Conservation (phyloP, 345 rosid genomes). For the Aurinia saxatilis region DNA sequence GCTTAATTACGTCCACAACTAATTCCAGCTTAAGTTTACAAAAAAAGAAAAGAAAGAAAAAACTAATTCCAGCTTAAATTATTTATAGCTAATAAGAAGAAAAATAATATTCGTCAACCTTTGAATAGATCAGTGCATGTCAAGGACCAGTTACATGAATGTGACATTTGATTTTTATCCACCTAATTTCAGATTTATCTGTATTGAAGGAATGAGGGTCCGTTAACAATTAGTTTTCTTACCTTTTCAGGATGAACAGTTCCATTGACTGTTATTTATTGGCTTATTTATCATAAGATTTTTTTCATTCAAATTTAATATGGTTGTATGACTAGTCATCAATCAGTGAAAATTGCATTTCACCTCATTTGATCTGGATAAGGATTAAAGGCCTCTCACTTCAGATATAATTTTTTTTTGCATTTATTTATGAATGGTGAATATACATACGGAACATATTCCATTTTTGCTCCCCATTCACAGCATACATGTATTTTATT, state of each 20-base stretch:
- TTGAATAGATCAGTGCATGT: conserved; percentile 2
- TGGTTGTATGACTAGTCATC: background rate
- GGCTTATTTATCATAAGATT: background rate
- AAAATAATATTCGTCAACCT: background rate
- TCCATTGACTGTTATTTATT: background rate
- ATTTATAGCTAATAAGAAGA: no score
- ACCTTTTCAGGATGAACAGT: background rate
- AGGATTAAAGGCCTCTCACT: background rate
- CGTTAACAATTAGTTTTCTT: background rate
- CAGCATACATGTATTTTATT: no score
- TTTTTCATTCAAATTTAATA: background rate
- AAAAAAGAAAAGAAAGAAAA: no score
- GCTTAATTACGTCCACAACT: background rate
- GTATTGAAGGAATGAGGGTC: background rate
- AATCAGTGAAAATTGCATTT: conserved; percentile 4
- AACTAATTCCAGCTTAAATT: no score
- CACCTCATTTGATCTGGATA: background rate
- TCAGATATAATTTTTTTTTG: no score
- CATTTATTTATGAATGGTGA: no score
- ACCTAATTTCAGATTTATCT: conserved; percentile 10
- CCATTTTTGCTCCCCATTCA: no score
- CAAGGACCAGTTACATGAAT: conserved; percentile 18
- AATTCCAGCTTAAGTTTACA: no score
- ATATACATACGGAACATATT: no score
- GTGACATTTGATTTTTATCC: conserved; percentile 13